Base-by-base conservation (phyloP, 2,329 filamentous ascomycete genomes). In the Aspergillus ochraceoroseus region DNA sequence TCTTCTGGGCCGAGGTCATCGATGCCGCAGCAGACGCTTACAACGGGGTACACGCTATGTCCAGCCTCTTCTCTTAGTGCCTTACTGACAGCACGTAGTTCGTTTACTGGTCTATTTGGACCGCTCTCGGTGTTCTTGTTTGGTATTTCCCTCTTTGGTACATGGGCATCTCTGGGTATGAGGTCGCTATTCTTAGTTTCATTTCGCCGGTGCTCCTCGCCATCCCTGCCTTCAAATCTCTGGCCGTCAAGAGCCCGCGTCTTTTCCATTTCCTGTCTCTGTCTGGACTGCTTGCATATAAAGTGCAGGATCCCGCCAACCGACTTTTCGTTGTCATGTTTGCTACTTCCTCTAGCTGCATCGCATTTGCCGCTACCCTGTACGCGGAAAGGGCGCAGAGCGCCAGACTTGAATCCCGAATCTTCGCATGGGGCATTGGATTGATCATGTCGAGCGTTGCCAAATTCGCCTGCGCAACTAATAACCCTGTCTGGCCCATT, bases 131-230 rank as follows among this genome's bases (percentile, higher is more conserved):
- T 17, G 73, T 98, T 30, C 74, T 86, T 28, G 84, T 98, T 30
- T 98, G 92, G 92, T 98, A 94, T 66, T 98, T 98, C 63, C 92
- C 92, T 9, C 77, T 98, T 7, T 98, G 92, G 92, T 81, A 95
- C 63, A 98, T 98, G 92, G 92, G 92, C 18, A 94, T 98, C 46
- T 96, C 90, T 3, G 92, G 92, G 48, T 98, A 92, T 60, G 92
- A 98, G 67, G 83, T 82, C 29, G 74, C 94, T 51, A 82, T 98
- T 57, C 83, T 96, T 80, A 79, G 77, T 34, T 90, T 87, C 3
- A 65, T 90, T 36, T 85, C 89, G 3, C 92, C 92, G 0, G 72
- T 89, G 26, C 64, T 96, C 13, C 79, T 98, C 29, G 80, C 75
- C 14, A 82, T 88, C 47, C 75, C 74, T 32, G 71, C 81, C 1